Evolutionary conservation across 202 grass and related monocot genomes (phyloP), one percentile per base, ranked within the genome.

Genomic region (Zoysia matrella): DNA sequence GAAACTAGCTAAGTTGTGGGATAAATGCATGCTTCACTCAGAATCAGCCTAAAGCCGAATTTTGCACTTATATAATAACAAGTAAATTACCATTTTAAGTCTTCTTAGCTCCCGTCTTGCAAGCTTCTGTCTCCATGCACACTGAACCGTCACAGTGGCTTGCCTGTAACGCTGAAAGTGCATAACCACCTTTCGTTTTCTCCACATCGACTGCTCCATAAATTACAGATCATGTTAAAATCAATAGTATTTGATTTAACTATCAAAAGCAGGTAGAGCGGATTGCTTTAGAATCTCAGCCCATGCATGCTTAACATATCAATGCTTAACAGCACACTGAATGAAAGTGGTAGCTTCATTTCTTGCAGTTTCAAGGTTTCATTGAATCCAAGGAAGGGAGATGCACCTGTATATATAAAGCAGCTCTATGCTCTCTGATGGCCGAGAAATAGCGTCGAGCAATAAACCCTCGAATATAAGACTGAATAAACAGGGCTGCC

Each of bases 61-160:
- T 36, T 36, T 36, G 30, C 30, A 67, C 55, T 36, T 36, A 30
- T 58, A 58, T 58, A 6, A 70, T 47, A 36, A 40, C 65, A 54
- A 68, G 3, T 0, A 47, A 56, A 44, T 47, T 92, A 95, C 95
- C 90, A 93, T 83, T 91, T 73, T 95, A 13, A 98, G 90, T 69
- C 42, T 91, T 73, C 90, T 84, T 82, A 95, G 82, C 85, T 98
- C 92, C 83, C 80, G 91, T 87, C 83, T 91, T 69, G 95, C 92
- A 85, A 93, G 82, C 65, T 91, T 98, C 69, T 86, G 87, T 90
- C 90, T 90, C 95, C 95, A 98, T 72, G 90, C 85, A 85, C 95
- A 91, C 73, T 98, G 95, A 90, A 98, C 81, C 48, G 79, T 69
- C 65, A 98, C 60, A 73, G 68, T 71, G 9, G 89, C 77, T 82